Evolutionary conservation across 352 stramenopile species (phyloP).

Genomic region (Elongisporangium senticosum): DNA sequence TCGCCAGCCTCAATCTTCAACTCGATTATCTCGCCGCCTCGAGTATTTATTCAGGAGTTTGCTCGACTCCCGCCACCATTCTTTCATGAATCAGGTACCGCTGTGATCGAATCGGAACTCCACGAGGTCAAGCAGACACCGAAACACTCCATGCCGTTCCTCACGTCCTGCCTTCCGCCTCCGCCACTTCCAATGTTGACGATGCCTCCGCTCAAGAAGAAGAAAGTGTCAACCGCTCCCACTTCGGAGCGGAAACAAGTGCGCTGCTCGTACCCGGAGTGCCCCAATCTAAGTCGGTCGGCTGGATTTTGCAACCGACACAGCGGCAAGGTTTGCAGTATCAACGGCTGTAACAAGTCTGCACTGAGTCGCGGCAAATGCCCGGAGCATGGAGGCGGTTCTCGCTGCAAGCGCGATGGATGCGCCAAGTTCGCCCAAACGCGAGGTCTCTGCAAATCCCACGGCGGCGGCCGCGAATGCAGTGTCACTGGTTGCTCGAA

Average conservation of each 20-base stretch:
- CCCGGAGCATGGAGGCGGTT: conserved; percentile 78
- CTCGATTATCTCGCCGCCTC: conserved; percentile 64
- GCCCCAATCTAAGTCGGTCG: conserved; percentile 67
- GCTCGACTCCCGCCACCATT: conserved; percentile 52
- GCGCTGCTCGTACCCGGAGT: conserved; percentile 70
- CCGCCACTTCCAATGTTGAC: conserved; percentile 60
- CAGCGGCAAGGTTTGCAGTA: conserved; percentile 72
- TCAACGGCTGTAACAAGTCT: conserved; percentile 66
- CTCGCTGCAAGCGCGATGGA: conserved; percentile 74
- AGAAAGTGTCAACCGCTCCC: conserved; percentile 15
- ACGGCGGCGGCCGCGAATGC: conserved; percentile 75
- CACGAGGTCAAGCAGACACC: conserved; percentile 16
- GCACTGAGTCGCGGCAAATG: conserved; percentile 80
- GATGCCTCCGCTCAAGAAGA: conserved; percentile 77
- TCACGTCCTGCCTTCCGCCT: conserved; percentile 53
- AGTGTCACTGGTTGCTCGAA: conserved; percentile 73
- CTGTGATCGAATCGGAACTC: conserved; percentile 15
- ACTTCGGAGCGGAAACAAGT: conserved; percentile 52
- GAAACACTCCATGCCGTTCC: conserved; percentile 21
- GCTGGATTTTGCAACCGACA: conserved; percentile 79
- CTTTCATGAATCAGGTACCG: conserved; percentile 38
- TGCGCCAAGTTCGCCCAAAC: conserved; percentile 85
- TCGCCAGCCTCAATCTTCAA: conserved; percentile 27
- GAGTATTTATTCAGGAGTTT: conserved; percentile 78
- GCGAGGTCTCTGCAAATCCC: conserved; percentile 77